These are phyloP conservation scores for Heliocybe sulcata DNA, from an alignment of 1,284 basidiomycete genomes.

Conservation along the genomic window DNA sequence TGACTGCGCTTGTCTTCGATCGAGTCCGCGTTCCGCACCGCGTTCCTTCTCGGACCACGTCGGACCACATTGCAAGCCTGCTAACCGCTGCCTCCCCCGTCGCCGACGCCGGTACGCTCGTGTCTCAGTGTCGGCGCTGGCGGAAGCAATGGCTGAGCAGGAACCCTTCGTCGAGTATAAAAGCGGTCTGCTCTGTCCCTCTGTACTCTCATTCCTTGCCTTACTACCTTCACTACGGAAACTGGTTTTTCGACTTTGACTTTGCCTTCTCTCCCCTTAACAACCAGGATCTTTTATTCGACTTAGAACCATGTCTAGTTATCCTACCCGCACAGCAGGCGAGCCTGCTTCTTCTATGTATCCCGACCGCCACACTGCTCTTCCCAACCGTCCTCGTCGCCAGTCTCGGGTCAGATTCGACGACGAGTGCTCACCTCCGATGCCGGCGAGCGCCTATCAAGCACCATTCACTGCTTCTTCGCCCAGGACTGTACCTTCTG, in stretches of 20 bases:
- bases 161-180: background rate
- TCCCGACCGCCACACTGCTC: background rate
- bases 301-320: background rate
- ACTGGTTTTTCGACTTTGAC: background rate
- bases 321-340: background rate
- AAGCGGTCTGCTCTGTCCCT: background rate
- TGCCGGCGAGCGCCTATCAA: background rate
- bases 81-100: background rate
- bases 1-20: background rate
- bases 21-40: background rate
- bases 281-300: background rate
- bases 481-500: background rate
- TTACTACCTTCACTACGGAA: background rate
- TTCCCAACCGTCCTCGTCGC: background rate
- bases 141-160: background rate
- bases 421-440: background rate
- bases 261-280: background rate
- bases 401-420: background rate
- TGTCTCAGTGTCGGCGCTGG: background rate
- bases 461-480: background rate
- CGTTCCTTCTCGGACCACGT: conserved; percentile 9
- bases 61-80: background rate
- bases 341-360: background rate
- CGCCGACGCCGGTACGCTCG: background rate
- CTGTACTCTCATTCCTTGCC: background rate